Evolutionary conservation across 1,139 yeast species (phyloP), one percentile per base, ranked within the genome.

Genomic region (Kodamaea sp.): DNA sequence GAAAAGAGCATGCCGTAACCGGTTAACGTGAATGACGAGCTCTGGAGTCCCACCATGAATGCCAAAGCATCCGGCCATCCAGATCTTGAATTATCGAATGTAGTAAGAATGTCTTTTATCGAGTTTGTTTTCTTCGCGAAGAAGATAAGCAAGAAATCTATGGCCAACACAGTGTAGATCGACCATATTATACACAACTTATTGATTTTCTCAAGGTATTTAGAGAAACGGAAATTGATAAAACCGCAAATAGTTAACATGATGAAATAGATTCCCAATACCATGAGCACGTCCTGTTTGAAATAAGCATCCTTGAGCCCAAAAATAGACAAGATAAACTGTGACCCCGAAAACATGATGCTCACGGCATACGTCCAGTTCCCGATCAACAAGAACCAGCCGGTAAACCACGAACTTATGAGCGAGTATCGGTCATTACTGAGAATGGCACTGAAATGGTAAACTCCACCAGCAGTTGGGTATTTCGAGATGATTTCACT

Each of bases 1-100:
- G 92, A 82, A 12, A 88, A 86, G 18, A 87, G 66, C 76, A 86
- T 80, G 18, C 92, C 92, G 55, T 83, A 86, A 0, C 95, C 95
- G 41, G 86, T 85, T 50, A 85, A 66, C 16, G 92, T 84, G 57
- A 84, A 84, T 26, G 85, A 80, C 1, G 90, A 78, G 46, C 86
- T 83, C 53, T 84, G 90, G 37, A 86, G 72, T 0, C 94, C 94
- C 25, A 85, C 76, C 34, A 83, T 61, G 41, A 83, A 83, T 1
- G 90, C 87, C 39, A 83, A 48, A 2, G 73, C 66, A 32, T 69
- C 76, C 2, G 85, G 80, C 83, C 88, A 83, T 2, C 90, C 90
- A 2, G 87, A 80, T 34, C 87, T 59, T 6, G 80, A 62, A 35
- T 82, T 82, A 55, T 84, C 88, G 52, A 83, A 83, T 41, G 71